A percentile compares a stretch with the other conserved stretches of the same genome.
Conservation (phyloP, 2,329 filamentous ascomycete species). For the Fusarium armeniacum region DNA sequence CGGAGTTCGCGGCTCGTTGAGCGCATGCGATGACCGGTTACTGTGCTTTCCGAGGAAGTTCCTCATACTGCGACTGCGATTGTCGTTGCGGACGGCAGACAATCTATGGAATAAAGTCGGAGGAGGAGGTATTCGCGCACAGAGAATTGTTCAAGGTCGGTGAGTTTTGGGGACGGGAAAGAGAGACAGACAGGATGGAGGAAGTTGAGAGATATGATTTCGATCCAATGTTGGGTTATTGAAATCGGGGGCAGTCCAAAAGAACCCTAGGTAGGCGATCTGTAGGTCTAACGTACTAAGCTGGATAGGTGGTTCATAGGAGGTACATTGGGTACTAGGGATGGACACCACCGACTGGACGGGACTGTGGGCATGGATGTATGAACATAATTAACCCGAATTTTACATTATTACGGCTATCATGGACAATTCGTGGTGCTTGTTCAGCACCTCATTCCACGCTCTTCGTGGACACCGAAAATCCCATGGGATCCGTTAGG, state of each 20-base stretch:
- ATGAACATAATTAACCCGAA: neutral
- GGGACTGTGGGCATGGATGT: conserved; percentile 12
- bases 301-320: neutral
- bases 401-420: conserved; percentile 5
- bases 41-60: conserved; percentile 68
- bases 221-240: conserved; percentile 23
- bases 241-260: conserved; percentile 35
- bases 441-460: conserved; percentile 19
- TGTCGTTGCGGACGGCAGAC: conserved; percentile 33
- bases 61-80: conserved; percentile 60
- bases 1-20: conserved; percentile 62
- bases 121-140: conserved; percentile 24
- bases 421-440: conserved; percentile 22
- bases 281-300: conserved; percentile 3
- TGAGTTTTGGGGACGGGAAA: conserved; percentile 14
- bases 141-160: conserved; percentile 28
- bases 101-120: neutral
- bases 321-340: neutral
- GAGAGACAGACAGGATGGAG: conserved; percentile 20
- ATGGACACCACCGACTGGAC: conserved; percentile 19
- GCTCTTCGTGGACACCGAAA: conserved; percentile 1
- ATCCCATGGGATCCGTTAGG: neutral
- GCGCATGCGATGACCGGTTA: conserved; percentile 70
- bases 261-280: conserved; percentile 4
- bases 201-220: conserved; percentile 36